phyloP scores from a whole-genome alignment of 108 stramenopile genomes.

The Cyclostephanos tholiformis region DNA sequence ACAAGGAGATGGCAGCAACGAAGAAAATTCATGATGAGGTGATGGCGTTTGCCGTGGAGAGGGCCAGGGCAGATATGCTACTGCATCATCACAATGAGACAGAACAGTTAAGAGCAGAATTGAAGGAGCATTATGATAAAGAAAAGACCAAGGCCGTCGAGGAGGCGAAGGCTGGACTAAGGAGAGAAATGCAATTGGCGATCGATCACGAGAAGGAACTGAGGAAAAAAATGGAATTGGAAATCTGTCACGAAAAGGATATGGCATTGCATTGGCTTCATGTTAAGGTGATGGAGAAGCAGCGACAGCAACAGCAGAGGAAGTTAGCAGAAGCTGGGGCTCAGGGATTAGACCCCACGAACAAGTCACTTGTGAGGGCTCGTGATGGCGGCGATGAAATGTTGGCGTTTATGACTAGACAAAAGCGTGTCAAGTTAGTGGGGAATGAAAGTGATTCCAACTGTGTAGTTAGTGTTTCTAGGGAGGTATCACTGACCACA shows the following conservation, averaged over 20 bases:
- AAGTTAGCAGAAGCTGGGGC: not conserved
- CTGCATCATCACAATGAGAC: conserved; percentile 11
- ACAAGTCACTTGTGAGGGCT: not conserved
- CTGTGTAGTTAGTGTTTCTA: not conserved
- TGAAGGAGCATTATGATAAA: not conserved
- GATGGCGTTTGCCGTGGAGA: conserved; percentile 16
- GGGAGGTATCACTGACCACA: not conserved
- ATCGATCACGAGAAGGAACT: not conserved
- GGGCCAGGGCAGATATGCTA: conserved; percentile 1
- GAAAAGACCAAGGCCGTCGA: conserved; percentile 2
- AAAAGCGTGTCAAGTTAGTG: not conserved
- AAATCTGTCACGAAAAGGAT: conserved; percentile 1
- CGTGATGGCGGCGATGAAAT: not conserved
- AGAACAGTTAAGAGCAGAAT: conserved; percentile 1
- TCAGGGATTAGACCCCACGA: not conserved
- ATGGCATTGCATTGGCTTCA: conserved; percentile 16
- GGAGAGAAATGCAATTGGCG: conserved; percentile 6
- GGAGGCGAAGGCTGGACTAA: not conserved
- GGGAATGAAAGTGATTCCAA: not conserved
- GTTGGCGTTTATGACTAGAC: not conserved
- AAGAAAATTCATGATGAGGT: conserved; percentile 1
- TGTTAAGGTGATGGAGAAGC: not conserved
- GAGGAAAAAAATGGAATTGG: conserved; percentile 1
- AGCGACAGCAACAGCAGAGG: not conserved
- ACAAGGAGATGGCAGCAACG: not conserved